phyloP scores from a whole-genome alignment of 345 rosid species.

The Anastatica hierochuntica region DNA sequence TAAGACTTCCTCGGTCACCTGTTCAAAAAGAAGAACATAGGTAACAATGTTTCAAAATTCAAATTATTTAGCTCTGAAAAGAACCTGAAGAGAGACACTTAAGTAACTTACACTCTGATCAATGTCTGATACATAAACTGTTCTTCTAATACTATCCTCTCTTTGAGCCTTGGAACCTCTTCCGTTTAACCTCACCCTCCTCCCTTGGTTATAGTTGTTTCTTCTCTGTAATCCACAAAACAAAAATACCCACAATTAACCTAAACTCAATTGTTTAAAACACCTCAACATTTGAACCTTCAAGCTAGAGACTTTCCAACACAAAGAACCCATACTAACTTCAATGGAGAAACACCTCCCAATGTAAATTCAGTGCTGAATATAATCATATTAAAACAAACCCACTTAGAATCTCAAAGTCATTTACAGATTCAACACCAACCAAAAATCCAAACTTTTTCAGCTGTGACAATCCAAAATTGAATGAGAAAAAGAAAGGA shows the following conservation, averaged over 20 bases:
- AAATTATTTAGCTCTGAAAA: neutral
- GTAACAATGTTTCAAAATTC: too few relatives aligned
- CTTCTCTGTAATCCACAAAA: conserved; percentile 41
- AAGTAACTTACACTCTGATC: conserved; percentile 27
- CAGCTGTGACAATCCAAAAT: too few relatives aligned
- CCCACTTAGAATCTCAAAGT: too few relatives aligned
- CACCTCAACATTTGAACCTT: neutral
- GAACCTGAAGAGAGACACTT: neutral
- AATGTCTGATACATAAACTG: conserved; percentile 29
- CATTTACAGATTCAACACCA: too few relatives aligned
- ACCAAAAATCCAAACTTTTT: neutral
- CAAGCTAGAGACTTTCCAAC: too few relatives aligned
- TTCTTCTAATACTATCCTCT: conserved; percentile 48
- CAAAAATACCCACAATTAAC: neutral
- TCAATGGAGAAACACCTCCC: too few relatives aligned
- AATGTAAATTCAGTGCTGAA: too few relatives aligned
- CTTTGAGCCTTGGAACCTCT: too few relatives aligned
- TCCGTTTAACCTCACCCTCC: conserved; percentile 45
- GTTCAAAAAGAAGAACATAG: neutral
- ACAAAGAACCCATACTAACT: too few relatives aligned
- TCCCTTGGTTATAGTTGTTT: conserved; percentile 47
- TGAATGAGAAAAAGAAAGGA: neutral
- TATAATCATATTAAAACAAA: neutral
- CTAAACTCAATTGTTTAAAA: neutral
- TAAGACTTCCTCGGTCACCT: conserved; percentile 84